Evolutionary conservation across 2,329 filamentous ascomycete species (phyloP).

Genomic region (Calonectria hongkongensis): DNA sequence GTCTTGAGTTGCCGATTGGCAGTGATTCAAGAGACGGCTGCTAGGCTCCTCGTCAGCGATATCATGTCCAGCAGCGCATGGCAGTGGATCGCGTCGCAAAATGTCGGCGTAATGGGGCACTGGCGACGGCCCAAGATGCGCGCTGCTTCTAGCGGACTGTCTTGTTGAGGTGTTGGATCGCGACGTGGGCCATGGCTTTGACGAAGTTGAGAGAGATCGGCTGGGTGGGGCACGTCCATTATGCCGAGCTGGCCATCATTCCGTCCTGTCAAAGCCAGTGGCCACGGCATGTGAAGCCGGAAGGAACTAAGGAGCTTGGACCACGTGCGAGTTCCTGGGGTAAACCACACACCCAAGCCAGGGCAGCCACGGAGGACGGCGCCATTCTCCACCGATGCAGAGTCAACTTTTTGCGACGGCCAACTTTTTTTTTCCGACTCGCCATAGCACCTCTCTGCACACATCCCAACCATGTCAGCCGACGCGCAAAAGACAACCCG

Average conservation of each 20-base stretch:
- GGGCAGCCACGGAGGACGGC: conserved; percentile 42
- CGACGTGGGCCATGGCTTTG: conserved; percentile 33
- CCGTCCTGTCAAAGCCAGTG: conserved; percentile 24
- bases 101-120: conserved; percentile 31
- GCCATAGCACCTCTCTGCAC: neutral
- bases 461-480: conserved; percentile 58
- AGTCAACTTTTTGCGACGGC: conserved; percentile 7
- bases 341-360: conserved; percentile 39
- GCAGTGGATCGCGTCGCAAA: conserved; percentile 35
- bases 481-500: conserved; percentile 69
- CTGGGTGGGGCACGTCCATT: conserved; percentile 48
- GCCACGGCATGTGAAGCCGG: conserved; percentile 52
- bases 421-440: neutral
- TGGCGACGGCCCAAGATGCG: conserved; percentile 36
- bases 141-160: conserved; percentile 10
- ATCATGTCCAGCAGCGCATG: conserved; percentile 48
- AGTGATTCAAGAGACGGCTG: conserved; percentile 47
- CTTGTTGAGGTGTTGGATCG: conserved; percentile 36
- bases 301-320: conserved; percentile 47
- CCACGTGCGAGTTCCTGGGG: conserved; percentile 48
- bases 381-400: conserved; percentile 43
- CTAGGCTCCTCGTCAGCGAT: conserved; percentile 41
- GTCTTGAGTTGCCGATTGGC: conserved; percentile 31
- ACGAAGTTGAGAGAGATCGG: conserved; percentile 45
- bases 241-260: conserved; percentile 46